phyloP scores from a whole-genome alignment of 768 basidiomycete genomes.

The Psilocybe cyanescens region DNA sequence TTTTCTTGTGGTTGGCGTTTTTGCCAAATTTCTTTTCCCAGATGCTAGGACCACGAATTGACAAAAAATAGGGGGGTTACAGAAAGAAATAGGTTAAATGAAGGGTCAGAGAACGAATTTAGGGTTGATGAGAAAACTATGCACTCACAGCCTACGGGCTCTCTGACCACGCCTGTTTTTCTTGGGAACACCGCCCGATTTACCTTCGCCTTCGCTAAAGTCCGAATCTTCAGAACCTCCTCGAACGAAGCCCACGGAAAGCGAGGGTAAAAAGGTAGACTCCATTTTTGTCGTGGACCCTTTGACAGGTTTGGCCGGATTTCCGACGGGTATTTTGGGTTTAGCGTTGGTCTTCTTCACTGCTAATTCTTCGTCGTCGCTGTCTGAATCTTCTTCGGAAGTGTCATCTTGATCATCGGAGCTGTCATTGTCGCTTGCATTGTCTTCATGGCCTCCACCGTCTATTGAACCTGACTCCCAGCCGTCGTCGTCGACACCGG shows the following conservation, averaged over 20 bases:
- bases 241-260: conserved; percentile 82
- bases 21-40: conserved; percentile 98
- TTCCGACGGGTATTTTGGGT: conserved; percentile 17
- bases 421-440: conserved; percentile 35
- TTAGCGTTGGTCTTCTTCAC: conserved; percentile 24
- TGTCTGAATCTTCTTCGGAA: conserved; percentile 19
- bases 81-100: conserved; percentile 1
- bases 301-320: conserved; percentile 9
- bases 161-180: conserved; percentile 94
- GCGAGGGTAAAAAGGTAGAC: conserved; percentile 79
- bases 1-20: conserved; percentile 90
- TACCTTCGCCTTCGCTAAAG: conserved; percentile 66
- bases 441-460: conserved; percentile 26
- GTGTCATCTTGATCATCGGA: conserved; percentile 37
- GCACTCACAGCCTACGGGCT: conserved; percentile 89
- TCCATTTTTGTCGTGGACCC: conserved; percentile 18
- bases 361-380: conserved; percentile 35
- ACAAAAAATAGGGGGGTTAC: conserved; percentile 1
- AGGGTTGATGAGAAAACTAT: neutral
- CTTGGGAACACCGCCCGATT: conserved; percentile 56
- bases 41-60: conserved; percentile 57
- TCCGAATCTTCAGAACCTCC: conserved; percentile 84
- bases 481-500: conserved; percentile 21
- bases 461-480: conserved; percentile 41
- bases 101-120: neutral